phyloP scores from a whole-genome alignment of 202 grass and related monocot species.

The Carex sylvatica region DNA sequence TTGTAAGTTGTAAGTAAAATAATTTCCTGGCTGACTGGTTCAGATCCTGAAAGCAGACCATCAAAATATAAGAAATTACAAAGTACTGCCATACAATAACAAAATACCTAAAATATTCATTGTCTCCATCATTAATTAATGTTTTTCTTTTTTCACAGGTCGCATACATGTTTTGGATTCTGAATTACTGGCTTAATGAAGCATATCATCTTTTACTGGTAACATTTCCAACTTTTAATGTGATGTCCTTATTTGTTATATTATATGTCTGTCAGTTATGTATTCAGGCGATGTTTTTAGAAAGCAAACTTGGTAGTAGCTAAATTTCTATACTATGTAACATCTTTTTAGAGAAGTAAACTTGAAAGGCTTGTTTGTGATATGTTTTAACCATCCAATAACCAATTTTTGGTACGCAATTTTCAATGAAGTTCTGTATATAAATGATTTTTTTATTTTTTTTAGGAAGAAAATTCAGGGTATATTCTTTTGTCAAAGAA shows the following conservation, averaged over 20 bases:
- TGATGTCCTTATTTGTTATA: background rate
- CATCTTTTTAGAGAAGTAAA: background rate
- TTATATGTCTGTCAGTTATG: background rate
- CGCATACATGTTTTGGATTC: slow-evolving; percentile 94
- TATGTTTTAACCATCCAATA: slow-evolving; percentile 2
- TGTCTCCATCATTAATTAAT: slow-evolving; percentile 4
- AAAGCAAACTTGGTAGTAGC: background rate
- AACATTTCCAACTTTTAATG: slow-evolving; percentile 23
- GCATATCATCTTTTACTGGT: slow-evolving; percentile 75
- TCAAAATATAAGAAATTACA: background rate
- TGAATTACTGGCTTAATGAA: slow-evolving; percentile 82
- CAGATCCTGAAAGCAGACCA: background rate
- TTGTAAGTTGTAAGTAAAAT: background rate
- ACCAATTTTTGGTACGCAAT: background rate
- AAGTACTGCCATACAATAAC: background rate
- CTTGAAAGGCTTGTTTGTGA: background rate
- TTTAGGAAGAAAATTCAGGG: background rate
- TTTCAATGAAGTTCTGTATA: background rate
- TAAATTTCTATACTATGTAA: background rate
- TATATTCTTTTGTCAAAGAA: background rate
- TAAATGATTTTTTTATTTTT: background rate
- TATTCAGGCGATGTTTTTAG: background rate
- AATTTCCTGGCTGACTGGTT: background rate
- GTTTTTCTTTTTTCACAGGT: slow-evolving; percentile 49
- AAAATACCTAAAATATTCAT: background rate